Evolutionary conservation across 208 protist species (phyloP), one percentile per base, ranked within the genome.

Genomic region (Leishmania martiniquensis): DNA sequence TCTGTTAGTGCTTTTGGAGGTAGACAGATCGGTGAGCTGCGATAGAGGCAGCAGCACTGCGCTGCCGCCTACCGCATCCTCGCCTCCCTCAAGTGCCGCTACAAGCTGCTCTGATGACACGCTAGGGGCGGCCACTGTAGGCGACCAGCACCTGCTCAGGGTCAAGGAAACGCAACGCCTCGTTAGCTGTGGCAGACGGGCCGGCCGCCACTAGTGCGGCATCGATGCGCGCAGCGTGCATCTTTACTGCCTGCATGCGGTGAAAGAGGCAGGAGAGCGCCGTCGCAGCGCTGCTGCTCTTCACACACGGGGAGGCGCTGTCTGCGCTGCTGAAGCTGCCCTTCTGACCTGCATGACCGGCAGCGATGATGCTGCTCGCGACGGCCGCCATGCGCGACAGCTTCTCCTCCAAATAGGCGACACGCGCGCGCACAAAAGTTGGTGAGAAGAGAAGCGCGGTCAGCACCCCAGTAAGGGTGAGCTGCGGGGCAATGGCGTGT

Each of bases 371-470:
- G 49, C 52, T 44, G 59, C 57, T 65, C 44, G 67, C 47, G 15
- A 75, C 69, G 0, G 70, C 75, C 29, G 68, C 59, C 44, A 44
- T 2, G 4, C 62, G 68, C 39, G 66, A 44, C n/a, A 84, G 32
- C 70, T 84, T 71, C 57, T 79, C 49, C 39, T 84, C 80, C 70
- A 77, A 65, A 34, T 73, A 39, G 32, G 72, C n/a, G 45, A 84
- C 49, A 12, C 80, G 80, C 4, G 67, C 20, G 9, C 69, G 75
- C 52, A 84, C 69, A 60, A 84, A 84, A n/a, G 45, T 54, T 1
- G 75, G 80, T 37, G 77, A 77, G 55, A 84, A 84, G 52, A 80
- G 70, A 51, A 84, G 75, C 2, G 80, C 68, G n/a, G 80, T 84
- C n/a, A 84, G 54, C 1, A 84, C 39, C 1, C 68, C 47, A 2